Conservation (phyloP, 805 yeast species). For the Lachancea mirantina region DNA sequence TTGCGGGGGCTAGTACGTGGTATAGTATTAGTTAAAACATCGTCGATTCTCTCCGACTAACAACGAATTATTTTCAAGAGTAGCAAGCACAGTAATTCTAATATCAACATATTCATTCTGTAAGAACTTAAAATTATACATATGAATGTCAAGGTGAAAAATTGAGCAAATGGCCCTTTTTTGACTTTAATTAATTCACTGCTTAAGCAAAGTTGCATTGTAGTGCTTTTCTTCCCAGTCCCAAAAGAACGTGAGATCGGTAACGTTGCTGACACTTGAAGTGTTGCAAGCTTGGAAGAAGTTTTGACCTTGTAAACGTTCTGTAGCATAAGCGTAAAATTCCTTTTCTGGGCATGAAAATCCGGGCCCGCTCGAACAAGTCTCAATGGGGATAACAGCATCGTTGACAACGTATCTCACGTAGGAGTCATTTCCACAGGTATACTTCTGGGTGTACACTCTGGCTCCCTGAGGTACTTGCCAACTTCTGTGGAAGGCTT, state of each 20-base stretch:
- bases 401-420: constrained; percentile 47
- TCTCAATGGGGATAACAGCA: constrained; percentile 45
- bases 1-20: no score
- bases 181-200: neutral
- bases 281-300: constrained; percentile 31
- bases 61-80: no score
- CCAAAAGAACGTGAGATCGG: constrained; percentile 10
- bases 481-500: constrained; percentile 42
- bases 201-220: constrained; percentile 4
- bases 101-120: no score
- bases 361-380: constrained; percentile 49
- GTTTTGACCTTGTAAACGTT: constrained; percentile 26
- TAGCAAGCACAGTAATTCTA: no score
- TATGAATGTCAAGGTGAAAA: no score
- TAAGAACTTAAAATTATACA: no score
- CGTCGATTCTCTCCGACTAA: no score
- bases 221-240: constrained; percentile 8
- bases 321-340: constrained; percentile 28
- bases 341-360: constrained; percentile 38
- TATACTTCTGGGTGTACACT: constrained; percentile 43
- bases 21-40: no score
- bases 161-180: no score
- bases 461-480: constrained; percentile 55
- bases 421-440: constrained; percentile 36
- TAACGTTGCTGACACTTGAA: constrained; percentile 10